phyloP scores from a whole-genome alignment of 2,329 filamentous ascomycete genomes.

The Aphanocladium album region DNA sequence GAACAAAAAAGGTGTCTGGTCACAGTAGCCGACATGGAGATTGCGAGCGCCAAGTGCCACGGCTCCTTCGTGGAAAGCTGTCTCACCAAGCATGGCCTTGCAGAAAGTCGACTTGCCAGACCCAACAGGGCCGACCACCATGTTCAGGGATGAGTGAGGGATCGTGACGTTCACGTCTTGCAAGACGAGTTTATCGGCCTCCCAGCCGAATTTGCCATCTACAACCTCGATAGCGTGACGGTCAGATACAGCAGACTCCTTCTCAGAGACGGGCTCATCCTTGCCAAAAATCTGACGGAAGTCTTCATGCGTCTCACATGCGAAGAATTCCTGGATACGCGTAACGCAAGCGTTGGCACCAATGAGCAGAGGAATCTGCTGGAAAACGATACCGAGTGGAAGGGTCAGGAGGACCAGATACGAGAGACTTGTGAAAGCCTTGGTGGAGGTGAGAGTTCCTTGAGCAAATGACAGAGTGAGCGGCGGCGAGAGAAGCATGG shows the following conservation, averaged over 20 bases:
- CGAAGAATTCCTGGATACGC: constrained; percentile 14
- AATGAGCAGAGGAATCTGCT: constrained; percentile 9
- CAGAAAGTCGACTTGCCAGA: constrained; percentile 20
- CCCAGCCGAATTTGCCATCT: constrained; percentile 23
- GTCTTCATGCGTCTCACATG: constrained; percentile 11
- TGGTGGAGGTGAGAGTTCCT: constrained; percentile 15
- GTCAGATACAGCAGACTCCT: not conserved
- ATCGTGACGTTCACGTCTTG: constrained; percentile 19
- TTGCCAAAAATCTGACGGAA: constrained; percentile 12
- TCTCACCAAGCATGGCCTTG: not conserved
- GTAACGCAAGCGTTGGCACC: constrained; percentile 5
- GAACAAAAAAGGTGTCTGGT: not conserved
- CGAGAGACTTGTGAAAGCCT: constrained; percentile 20
- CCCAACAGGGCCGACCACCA: constrained; percentile 34
- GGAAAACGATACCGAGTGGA: constrained; percentile 14
- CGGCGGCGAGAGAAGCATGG: constrained; percentile 26
- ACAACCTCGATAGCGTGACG: not conserved
- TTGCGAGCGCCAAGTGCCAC: not conserved
- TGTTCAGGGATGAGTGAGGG: constrained; percentile 20
- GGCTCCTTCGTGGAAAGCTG: not conserved
- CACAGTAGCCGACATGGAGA: not conserved
- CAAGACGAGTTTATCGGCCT: constrained; percentile 16
- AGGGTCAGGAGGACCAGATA: constrained; percentile 17
- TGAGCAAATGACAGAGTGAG: constrained; percentile 21
- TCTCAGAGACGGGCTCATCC: not conserved